Conservation (phyloP, 2,329 filamentous ascomycete genomes). For the Coniella lustricola region DNA sequence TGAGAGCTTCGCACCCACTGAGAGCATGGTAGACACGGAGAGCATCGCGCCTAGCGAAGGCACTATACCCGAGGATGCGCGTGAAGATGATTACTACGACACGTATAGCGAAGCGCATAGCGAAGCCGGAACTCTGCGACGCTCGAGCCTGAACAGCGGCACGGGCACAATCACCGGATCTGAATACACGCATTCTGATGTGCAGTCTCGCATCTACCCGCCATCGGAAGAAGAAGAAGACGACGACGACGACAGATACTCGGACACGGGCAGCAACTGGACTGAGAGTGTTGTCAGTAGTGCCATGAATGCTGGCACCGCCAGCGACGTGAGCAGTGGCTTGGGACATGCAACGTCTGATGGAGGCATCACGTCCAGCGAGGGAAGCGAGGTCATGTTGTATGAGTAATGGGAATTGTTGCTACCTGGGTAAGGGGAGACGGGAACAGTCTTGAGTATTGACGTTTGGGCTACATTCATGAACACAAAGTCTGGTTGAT, state of each 20-base stretch:
- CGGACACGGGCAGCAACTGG: slow-evolving; percentile 39
- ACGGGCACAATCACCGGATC: slow-evolving; percentile 8
- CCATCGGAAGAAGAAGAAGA: slow-evolving; percentile 19
- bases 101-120: slow-evolving; percentile 30
- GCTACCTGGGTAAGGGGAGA: neutral
- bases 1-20: no score
- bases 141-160: slow-evolving; percentile 29
- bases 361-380: slow-evolving; percentile 4
- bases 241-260: slow-evolving; percentile 22
- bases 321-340: slow-evolving; percentile 15
- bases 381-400: slow-evolving; percentile 19
- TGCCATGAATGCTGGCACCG: slow-evolving; percentile 16
- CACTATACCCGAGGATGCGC: slow-evolving; percentile 3
- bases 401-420: slow-evolving; percentile 11
- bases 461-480: no score
- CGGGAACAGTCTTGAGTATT: neutral
- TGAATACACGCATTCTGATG: slow-evolving; percentile 14
- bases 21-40: neutral
- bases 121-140: slow-evolving; percentile 44
- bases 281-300: slow-evolving; percentile 35
- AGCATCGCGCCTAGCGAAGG: slow-evolving; percentile 11
- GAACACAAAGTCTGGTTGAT: no score
- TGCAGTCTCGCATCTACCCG: neutral
- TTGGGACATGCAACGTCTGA: slow-evolving; percentile 7
- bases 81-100: slow-evolving; percentile 1